Conservation (phyloP, 306 rosid genomes). For the Senna siamea region DNA sequence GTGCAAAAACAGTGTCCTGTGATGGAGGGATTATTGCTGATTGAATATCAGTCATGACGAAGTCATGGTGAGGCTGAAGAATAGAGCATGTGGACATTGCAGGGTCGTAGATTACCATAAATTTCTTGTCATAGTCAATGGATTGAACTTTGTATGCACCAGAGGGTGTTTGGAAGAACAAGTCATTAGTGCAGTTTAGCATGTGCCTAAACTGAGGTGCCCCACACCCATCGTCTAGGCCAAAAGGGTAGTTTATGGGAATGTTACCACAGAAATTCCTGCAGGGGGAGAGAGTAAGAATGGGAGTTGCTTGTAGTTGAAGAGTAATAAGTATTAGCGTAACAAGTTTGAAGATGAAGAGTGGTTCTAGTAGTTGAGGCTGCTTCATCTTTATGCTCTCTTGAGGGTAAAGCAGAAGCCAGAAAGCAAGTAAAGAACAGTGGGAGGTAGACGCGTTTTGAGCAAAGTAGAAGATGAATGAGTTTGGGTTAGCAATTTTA, state of each 20-base stretch:
- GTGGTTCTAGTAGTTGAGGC: slow-evolving; percentile 26
- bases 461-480: slow-evolving; percentile 14
- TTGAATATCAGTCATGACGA: slow-evolving; percentile 76
- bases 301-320: slow-evolving; percentile 41
- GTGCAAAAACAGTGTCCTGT: slow-evolving; percentile 83
- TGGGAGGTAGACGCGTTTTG: too few species aligned
- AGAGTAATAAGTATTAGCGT: slow-evolving; percentile 3
- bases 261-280: slow-evolving; percentile 69
- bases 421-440: not conserved
- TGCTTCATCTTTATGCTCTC: slow-evolving; percentile 39
- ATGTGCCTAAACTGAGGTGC: slow-evolving; percentile 82
- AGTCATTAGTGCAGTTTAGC: slow-evolving; percentile 72
- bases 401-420: not conserved
- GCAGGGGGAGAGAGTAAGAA: slow-evolving; percentile 61
- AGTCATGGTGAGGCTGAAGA: slow-evolving; percentile 91
- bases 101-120: slow-evolving; percentile 73
- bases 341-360: slow-evolving; percentile 35
- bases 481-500: slow-evolving; percentile 22
- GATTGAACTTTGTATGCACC: slow-evolving; percentile 89
- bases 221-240: slow-evolving; percentile 89
- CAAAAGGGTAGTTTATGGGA: slow-evolving; percentile 80
- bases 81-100: slow-evolving; percentile 93
- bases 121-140: slow-evolving; percentile 65
- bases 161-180: slow-evolving; percentile 84
- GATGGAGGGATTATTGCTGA: slow-evolving; percentile 84